Evolutionary conservation across 192 early-diverging fungal genomes (phyloP), one percentile per base, ranked within the genome.

Genomic region (Helicostylum pulchrum): DNA sequence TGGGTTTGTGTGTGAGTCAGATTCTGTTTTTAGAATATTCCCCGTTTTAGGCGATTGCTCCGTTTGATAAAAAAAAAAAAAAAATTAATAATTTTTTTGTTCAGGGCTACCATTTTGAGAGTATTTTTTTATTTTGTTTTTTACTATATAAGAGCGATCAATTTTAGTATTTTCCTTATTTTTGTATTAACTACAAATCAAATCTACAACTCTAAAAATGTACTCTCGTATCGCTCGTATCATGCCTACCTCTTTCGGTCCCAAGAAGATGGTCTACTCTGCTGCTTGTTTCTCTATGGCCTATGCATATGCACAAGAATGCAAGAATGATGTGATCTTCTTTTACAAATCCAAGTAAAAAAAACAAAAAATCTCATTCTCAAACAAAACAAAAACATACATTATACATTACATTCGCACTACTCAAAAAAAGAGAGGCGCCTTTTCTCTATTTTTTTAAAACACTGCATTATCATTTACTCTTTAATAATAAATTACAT

Each of bases 271-370:
- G 39, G 20, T n/a, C 51, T 43, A 31, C 15, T 30, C 51, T 60
- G 48, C 45, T 43, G 53, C 52, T 51, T 14, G 46, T 8, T 45
- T 12, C 53, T 53, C 68, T n/a, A 39, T 66, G 23, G 53, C 12
- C 17, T 59, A 54, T n/a, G 26, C 43, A 3, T 70, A 70, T 34
- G 61, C 30, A 30, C 68, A 70, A 15, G 61, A 70, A 23, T 70
- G 68, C 54, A 70, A 70, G 61, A 70, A 70, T 51, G 68, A 70
- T 50, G 61, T 70, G 23, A 36, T 70, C 39, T 70, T 56, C 54
- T 64, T 55, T 54, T 64, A 52, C 53, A 70, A 64, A 36, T 32
- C 68, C 42, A 34, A 50, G 31, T 69, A 62, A 62, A 57, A 21
- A 23, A 19, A 58, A 47, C 3, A 47, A 15, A 47, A 48, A 17